Evolutionary conservation across 1,139 yeast species (phyloP), one percentile per base, ranked within the genome.

Genomic region (Arxiozyma telluris): DNA sequence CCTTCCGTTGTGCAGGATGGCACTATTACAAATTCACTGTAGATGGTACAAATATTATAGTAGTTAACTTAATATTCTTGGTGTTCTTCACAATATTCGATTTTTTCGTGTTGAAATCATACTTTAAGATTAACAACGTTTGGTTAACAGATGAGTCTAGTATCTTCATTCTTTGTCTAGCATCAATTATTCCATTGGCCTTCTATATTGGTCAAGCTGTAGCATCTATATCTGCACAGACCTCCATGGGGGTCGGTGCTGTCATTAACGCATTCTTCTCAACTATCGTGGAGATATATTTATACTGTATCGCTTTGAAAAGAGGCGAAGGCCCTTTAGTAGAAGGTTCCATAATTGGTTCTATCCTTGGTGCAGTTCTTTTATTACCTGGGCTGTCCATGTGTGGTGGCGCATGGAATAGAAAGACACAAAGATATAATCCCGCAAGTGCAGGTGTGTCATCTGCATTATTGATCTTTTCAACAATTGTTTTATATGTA

Each of bases 241-340:
- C 97, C 0, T 91, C 98, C 0, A 93, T 93, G 98, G 97, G 98
- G n/a, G 84, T 93, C 60, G 98, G 98, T 74, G 98, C 99, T 1
- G 96, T 91, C 0, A 90, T 93, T 62, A 93, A 93, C 70, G 99
- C 99, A 0, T 91, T 94, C 64, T 93, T 93, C 76, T 91, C 98
- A 1, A 91, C 98, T 0, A 79, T 94, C 52, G 98, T 93, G 17
- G 99, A 93, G 67, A 88, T 93, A 27, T 93, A 85, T 68, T 74
- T 93, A 52, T 93, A 93, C 67, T 86, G 96, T 68, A 96, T 93
- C 23, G 98, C 99, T 0, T 74, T 93, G 58, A 76, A 80, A 54
- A 96, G 90, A 67, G 79, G 84, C 1, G 93, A 94, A 66, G 96
- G 96, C 2, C 81, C 83, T 56, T 76, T 93, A 50, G 98, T 94